phyloP scores from a whole-genome alignment of 129 eudicot genomes.

The Flaveria linearis region DNA sequence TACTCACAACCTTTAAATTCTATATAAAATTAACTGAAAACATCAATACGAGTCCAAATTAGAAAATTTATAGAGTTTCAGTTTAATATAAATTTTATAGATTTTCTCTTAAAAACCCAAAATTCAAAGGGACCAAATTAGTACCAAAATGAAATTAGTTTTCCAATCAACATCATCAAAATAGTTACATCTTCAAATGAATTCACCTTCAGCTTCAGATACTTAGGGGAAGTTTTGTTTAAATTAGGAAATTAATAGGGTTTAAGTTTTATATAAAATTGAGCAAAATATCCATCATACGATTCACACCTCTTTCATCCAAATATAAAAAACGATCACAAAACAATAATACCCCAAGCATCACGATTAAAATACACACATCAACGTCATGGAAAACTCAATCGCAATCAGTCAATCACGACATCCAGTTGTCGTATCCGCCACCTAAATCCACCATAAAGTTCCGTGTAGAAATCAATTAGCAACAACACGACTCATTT shows the following conservation, averaged over 20 bases:
- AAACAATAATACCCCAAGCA: neutral
- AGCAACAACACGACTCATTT: slow-evolving; percentile 14
- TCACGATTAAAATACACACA: neutral
- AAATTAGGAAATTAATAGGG: neutral
- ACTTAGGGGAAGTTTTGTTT: neutral
- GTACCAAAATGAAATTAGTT: no score
- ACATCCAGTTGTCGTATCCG: neutral
- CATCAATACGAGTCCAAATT: neutral
- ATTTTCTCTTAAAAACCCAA: no score
- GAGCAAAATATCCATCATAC: neutral
- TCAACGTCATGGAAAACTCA: slow-evolving; percentile 13
- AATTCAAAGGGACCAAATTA: no score
- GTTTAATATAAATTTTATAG: no score
- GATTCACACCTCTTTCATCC: slow-evolving; percentile 13
- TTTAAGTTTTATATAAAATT: neutral
- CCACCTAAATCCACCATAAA: slow-evolving; percentile 5
- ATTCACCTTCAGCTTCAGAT: neutral
- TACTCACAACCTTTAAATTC: neutral
- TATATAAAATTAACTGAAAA: neutral
- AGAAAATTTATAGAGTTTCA: no score
- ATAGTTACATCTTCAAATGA: no score
- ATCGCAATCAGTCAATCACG: slow-evolving; percentile 22
- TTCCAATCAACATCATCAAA: no score
- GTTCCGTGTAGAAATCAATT: slow-evolving; percentile 16
- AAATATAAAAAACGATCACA: slow-evolving; percentile 23